These are phyloP conservation scores for Luffa acutangula DNA, from an alignment of 306 rosid species.

Conservation along the genomic window DNA sequence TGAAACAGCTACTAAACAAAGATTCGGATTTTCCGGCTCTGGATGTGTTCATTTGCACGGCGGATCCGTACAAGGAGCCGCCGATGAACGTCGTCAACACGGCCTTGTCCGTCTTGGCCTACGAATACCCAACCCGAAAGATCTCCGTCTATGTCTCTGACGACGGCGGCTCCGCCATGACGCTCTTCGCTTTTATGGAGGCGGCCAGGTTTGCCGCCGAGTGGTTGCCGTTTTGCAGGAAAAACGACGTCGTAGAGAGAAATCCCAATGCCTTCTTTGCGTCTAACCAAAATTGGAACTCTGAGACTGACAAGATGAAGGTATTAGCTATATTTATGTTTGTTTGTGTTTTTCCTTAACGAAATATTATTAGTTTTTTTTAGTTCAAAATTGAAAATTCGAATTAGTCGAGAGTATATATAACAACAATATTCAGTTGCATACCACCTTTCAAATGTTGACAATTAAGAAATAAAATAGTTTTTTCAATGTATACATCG, in stretches of 20 bases:
- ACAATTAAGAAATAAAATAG: too few relatives aligned
- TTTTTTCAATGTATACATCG: too few relatives aligned
- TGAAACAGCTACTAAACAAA: background rate
- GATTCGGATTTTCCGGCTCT: constrained; percentile 18
- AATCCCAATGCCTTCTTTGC: constrained; percentile 24
- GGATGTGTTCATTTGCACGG: constrained; percentile 42
- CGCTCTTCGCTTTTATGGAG: constrained; percentile 37
- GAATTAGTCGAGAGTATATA: too few relatives aligned
- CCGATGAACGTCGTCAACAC: constrained; percentile 33
- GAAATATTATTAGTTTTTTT: too few relatives aligned
- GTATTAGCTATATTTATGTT: background rate
- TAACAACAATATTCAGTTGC: too few relatives aligned
- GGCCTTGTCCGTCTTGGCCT: constrained; percentile 38
- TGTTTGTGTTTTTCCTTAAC: too few relatives aligned
- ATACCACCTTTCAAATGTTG: too few relatives aligned
- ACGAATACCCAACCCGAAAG: constrained; percentile 30
- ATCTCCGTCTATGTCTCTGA: constrained; percentile 36
- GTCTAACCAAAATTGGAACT: background rate
- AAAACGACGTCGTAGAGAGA: constrained; percentile 16
- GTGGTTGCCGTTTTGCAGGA: constrained; percentile 36
- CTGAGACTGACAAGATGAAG: constrained; percentile 20
- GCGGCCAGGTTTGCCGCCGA: constrained; percentile 33
- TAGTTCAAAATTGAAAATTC: too few relatives aligned
- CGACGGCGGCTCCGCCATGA: constrained; percentile 42
- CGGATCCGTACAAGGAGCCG: constrained; percentile 44